A percentile compares a stretch with the other conserved stretches of the same genome.
phyloP scores from a whole-genome alignment of 2,329 filamentous ascomycete genomes.

The Trichophyton mentagrophytes region DNA sequence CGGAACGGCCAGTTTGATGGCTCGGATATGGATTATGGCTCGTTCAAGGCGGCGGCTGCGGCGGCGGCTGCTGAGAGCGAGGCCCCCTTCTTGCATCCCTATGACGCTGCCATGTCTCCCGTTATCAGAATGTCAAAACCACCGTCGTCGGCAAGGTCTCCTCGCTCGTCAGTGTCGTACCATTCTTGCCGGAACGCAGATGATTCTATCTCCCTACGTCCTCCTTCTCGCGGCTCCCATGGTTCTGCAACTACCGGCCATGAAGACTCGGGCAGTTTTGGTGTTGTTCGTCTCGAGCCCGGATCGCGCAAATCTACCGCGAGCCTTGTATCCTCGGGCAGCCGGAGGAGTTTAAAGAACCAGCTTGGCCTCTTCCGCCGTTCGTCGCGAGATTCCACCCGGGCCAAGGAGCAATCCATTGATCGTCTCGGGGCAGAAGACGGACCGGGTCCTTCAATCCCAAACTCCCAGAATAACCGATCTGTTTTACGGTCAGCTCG shows the following conservation, averaged over 20 bases:
- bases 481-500: constrained; percentile 29
- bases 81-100: constrained; percentile 38
- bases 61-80: constrained; percentile 41
- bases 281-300: constrained; percentile 30
- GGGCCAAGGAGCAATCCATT: constrained; percentile 23
- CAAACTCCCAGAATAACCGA: constrained; percentile 23
- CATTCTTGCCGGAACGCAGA: constrained; percentile 37
- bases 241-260: constrained; percentile 22
- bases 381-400: constrained; percentile 25
- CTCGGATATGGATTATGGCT: constrained; percentile 63
- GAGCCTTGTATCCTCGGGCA: constrained; percentile 30
- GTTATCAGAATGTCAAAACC: constrained; percentile 71
- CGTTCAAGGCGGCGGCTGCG: constrained; percentile 44
- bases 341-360: constrained; percentile 27
- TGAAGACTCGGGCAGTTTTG: constrained; percentile 25
- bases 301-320: constrained; percentile 27
- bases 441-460: constrained; percentile 21
- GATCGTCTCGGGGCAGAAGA: constrained; percentile 24
- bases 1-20: constrained; percentile 23
- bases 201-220: constrained; percentile 27
- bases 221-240: constrained; percentile 27
- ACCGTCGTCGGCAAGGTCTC: constrained; percentile 59
- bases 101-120: constrained; percentile 52
- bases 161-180: constrained; percentile 51
- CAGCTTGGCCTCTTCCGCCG: constrained; percentile 24